Evolutionary conservation across 2,329 filamentous ascomycete species (phyloP).

Genomic region (Colletotrichum tofieldiae): DNA sequence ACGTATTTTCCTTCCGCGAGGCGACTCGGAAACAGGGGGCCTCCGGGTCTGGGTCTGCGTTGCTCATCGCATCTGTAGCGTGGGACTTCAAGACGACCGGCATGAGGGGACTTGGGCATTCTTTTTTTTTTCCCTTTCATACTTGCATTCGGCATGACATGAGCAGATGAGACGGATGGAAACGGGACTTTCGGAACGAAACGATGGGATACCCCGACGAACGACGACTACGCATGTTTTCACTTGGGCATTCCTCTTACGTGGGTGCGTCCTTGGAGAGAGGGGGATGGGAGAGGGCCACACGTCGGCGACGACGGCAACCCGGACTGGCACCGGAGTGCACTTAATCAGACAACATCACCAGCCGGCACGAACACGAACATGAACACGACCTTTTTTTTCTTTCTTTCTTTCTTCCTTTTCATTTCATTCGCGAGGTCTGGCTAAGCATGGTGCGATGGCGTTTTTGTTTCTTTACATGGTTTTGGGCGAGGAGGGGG

Average conservation of each 20-base stretch:
- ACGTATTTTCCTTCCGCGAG: background rate
- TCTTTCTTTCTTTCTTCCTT: too few species aligned
- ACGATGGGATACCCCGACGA: background rate
- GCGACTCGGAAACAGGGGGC: background rate
- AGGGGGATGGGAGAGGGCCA: background rate
- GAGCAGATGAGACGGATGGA: background rate
- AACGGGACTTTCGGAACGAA: background rate
- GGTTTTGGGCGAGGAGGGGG: background rate
- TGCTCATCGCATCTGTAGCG: background rate
- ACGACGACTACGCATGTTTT: slow-evolving; percentile 7
- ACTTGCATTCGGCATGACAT: slow-evolving; percentile 17
- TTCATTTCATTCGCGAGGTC: too few species aligned
- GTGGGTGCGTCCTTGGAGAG: background rate
- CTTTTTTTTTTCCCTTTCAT: background rate
- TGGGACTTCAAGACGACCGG: background rate
- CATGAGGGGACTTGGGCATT: background rate
- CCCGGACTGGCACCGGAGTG: slow-evolving; percentile 9
- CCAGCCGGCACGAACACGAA: slow-evolving; percentile 2
- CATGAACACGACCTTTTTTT: slow-evolving; percentile 23
- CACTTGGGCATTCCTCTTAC: background rate
- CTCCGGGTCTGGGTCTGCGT: background rate
- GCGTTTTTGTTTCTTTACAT: background rate
- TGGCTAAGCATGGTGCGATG: slow-evolving; percentile 16
- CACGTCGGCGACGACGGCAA: background rate
- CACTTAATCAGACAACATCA: slow-evolving; percentile 3